These are phyloP conservation scores for Lepidium didymum DNA, from an alignment of 345 rosid genomes.

Conservation along the genomic window DNA sequence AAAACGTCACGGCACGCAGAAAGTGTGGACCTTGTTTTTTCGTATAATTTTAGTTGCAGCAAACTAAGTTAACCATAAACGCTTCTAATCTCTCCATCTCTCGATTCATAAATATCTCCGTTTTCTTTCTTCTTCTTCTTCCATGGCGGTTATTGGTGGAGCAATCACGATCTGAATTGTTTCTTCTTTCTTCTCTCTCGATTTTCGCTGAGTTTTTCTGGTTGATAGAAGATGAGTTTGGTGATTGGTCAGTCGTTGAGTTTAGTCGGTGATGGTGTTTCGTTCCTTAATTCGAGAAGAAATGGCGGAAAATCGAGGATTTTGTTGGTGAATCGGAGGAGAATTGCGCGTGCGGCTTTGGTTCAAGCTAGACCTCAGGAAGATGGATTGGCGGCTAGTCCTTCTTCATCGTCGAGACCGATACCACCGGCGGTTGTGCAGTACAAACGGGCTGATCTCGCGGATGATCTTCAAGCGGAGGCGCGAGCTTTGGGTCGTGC, in stretches of 20 bases:
- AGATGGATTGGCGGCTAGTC: conserved; percentile 20
- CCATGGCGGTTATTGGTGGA: conserved; percentile 14
- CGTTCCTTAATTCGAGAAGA: not conserved
- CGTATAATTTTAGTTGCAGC: not conserved
- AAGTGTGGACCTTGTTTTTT: conserved; percentile 27
- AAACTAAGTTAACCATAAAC: not conserved
- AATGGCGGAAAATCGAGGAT: not conserved
- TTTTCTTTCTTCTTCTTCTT: not conserved
- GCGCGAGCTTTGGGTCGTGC: conserved; percentile 80
- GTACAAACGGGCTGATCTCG: conserved; percentile 36
- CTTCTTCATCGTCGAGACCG: conserved; percentile 18
- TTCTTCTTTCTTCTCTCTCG: not conserved
- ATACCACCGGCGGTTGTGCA: conserved; percentile 6
- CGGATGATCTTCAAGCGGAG: conserved; percentile 84
- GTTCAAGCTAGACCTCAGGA: conserved; percentile 32
- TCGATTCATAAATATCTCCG: conserved; percentile 4
- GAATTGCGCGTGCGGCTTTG: conserved; percentile 33
- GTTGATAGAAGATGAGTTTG: conserved; percentile 21
- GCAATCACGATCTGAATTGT: not conserved
- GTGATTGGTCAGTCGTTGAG: conserved; percentile 24
- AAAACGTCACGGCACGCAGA: conserved; percentile 27
- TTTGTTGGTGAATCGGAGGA: not conserved
- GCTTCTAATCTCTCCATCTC: conserved; percentile 1
- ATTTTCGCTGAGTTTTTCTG: not conserved
- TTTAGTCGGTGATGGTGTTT: conserved; percentile 2